Evolutionary conservation across 2,329 filamentous ascomycete species (phyloP), one percentile per base, ranked within the genome.

Genomic region (Ceratocystis papillata): DNA sequence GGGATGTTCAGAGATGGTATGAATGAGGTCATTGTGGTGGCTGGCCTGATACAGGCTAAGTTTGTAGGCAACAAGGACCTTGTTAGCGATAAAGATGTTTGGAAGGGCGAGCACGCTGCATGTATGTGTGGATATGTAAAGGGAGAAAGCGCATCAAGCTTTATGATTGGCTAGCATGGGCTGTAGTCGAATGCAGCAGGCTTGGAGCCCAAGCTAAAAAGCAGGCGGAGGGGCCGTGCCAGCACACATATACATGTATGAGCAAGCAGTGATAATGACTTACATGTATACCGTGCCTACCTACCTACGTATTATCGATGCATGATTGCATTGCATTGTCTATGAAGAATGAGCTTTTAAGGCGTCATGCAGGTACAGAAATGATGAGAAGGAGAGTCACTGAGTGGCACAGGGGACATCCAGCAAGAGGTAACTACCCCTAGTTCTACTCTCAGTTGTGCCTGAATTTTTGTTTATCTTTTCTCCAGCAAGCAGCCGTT

Each of bases 1-100:
- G 90, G 90, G 20, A 96, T 80, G 25, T 88, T 91, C 69, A 95
- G 76, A 48, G 84, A 86, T n/a, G 88, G 86, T 68, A 94, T 84
- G 75, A 88, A 87, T 69, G 88, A 86, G 10, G 88, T 92, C 89
- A 94, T 95, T 57, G 69, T 80, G 75, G 53, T 15, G 6, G 25
- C 17, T 7, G 48, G 3, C 10, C 7, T 7, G 48, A 7, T n/a
- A 20, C 25, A 15, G 46, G 46, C 22, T 50, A 22, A 50, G 46
- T 6, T 22, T 50, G 46, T 5, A 50, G 46, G 46, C 6, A 50
- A 6, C 17, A 7, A 50, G 46, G 6, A 50, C n/a, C 22, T 7
- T 20, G 46, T n/a, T 50, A 22, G n/a, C n/a, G 22, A 50, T 22
- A 0, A 50, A 8, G 46, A 41, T 12, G 37, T 41, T 12, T 41